Conservation (phyloP, 2,329 filamentous ascomycete species). For the Alternaria sp. region DNA sequence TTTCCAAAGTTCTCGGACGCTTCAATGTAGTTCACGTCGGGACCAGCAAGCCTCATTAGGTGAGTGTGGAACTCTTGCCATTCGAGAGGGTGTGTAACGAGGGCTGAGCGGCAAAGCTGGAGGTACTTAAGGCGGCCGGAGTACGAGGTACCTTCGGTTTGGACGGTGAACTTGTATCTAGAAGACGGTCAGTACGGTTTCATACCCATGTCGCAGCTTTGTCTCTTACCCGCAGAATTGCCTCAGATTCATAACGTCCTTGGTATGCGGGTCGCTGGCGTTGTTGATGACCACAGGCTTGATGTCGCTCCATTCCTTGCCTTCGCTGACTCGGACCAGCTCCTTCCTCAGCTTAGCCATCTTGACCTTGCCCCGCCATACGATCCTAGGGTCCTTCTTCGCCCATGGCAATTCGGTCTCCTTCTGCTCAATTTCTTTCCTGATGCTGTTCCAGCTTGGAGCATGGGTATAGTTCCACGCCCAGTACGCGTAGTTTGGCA, state of each 20-base stretch:
- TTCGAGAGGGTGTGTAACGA: slow-evolving; percentile 41
- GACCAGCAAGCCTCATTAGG: slow-evolving; percentile 39
- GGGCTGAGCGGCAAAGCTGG: slow-evolving; percentile 54
- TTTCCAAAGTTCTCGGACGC: slow-evolving; percentile 41
- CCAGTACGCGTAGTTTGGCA: slow-evolving; percentile 47
- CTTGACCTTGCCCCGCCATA: slow-evolving; percentile 44
- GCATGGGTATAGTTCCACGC: slow-evolving; percentile 46
- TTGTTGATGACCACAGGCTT: slow-evolving; percentile 46
- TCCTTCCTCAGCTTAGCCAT: slow-evolving; percentile 41
- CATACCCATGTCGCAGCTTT: background rate
- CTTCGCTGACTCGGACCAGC: slow-evolving; percentile 35
- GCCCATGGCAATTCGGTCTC: slow-evolving; percentile 34
- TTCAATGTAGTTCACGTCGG: slow-evolving; percentile 43
- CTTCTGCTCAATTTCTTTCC: slow-evolving; percentile 32
- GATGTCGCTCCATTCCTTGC: slow-evolving; percentile 42
- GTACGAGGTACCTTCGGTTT: slow-evolving; percentile 62
- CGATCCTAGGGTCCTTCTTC: slow-evolving; percentile 39
- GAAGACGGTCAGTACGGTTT: slow-evolving; percentile 3
- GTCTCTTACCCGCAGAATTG: slow-evolving; percentile 40
- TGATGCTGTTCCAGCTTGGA: slow-evolving; percentile 44
- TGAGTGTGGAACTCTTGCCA: slow-evolving; percentile 47
- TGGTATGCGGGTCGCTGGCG: slow-evolving; percentile 35
- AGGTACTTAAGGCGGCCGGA: slow-evolving; percentile 62
- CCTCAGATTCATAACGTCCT: slow-evolving; percentile 43
- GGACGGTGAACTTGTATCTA: slow-evolving; percentile 60